Conservation (phyloP, 106 monocot species). For the Iris macrosiphon region DNA sequence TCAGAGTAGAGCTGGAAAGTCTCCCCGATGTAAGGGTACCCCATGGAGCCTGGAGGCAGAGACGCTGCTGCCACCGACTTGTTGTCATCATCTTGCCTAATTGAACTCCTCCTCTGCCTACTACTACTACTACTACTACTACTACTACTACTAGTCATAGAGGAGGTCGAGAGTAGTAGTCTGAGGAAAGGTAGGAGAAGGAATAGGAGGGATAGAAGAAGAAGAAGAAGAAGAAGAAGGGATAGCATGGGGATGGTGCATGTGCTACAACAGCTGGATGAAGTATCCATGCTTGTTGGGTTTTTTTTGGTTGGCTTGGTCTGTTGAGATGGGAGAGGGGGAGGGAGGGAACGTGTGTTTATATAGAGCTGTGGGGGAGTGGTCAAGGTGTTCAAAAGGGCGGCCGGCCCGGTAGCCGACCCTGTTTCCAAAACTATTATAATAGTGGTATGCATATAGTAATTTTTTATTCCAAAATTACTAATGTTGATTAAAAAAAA, state of each 20-base stretch:
- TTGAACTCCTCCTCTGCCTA: not conserved
- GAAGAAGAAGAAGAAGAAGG: not conserved
- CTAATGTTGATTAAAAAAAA: too few relatives aligned
- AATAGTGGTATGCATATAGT: too few relatives aligned
- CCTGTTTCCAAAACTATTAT: too few relatives aligned
- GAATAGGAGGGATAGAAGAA: not conserved
- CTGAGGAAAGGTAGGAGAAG: not conserved
- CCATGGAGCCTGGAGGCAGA: constrained; percentile 65
- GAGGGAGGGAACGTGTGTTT: not conserved
- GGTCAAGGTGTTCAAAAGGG: too few relatives aligned
- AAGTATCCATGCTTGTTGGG: not conserved
- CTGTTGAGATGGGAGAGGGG: not conserved
- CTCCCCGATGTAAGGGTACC: constrained; percentile 63
- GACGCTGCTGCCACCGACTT: too few relatives aligned
- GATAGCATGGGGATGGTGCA: not conserved
- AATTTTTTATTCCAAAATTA: too few relatives aligned
- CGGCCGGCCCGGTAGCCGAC: too few relatives aligned
- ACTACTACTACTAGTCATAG: too few relatives aligned
- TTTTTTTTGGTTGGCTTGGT: not conserved
- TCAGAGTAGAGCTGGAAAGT: constrained; percentile 61
- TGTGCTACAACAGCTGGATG: too few relatives aligned
- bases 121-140: not conserved
- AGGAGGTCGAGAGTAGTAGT: too few relatives aligned
- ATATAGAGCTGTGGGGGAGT: too few relatives aligned
- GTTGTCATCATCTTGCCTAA: too few relatives aligned